A percentile compares a stretch with the other conserved stretches of the same genome.
These are phyloP conservation scores for Vigna trinervia DNA, from an alignment of 306 rosid species.

Conservation along the genomic window DNA sequence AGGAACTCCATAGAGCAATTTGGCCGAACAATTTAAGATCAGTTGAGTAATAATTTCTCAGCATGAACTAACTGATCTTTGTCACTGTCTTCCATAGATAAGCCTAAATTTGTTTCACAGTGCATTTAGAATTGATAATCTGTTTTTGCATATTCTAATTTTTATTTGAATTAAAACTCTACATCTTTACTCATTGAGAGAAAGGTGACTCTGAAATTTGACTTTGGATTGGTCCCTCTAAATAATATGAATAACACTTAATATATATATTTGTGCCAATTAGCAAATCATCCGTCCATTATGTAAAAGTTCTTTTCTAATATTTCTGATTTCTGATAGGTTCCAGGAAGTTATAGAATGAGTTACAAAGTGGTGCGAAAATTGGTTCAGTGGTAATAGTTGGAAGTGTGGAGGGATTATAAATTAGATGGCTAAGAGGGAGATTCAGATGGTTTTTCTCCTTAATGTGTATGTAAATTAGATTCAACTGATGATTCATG, in stretches of 20 bases:
- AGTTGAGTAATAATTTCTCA: not conserved
- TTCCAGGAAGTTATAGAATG: not conserved
- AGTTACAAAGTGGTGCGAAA: not conserved
- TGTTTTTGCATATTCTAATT: not conserved
- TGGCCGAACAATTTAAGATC: not conserved
- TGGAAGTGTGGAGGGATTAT: not conserved
- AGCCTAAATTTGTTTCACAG: constrained; percentile 7
- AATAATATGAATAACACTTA: not conserved
- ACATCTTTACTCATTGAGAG: not conserved
- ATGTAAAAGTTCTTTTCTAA: not conserved
- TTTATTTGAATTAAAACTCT: constrained; percentile 17
- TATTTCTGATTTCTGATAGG: not conserved
- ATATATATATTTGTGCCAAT: too few species aligned
- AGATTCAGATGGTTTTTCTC: not conserved
- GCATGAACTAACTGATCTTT: not conserved
- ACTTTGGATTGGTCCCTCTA: not conserved
- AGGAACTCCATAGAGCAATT: not conserved
- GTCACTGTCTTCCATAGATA: not conserved
- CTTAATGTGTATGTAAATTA: not conserved
- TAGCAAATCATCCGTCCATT: not conserved
- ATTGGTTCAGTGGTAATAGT: not conserved
- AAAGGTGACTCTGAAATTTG: not conserved
- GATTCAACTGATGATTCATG: not conserved
- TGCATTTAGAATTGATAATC: constrained; percentile 19
- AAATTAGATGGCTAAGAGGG: not conserved